Base-by-base conservation (phyloP, 2,329 filamentous ascomycete genomes). In the Trichophaea hybrida region DNA sequence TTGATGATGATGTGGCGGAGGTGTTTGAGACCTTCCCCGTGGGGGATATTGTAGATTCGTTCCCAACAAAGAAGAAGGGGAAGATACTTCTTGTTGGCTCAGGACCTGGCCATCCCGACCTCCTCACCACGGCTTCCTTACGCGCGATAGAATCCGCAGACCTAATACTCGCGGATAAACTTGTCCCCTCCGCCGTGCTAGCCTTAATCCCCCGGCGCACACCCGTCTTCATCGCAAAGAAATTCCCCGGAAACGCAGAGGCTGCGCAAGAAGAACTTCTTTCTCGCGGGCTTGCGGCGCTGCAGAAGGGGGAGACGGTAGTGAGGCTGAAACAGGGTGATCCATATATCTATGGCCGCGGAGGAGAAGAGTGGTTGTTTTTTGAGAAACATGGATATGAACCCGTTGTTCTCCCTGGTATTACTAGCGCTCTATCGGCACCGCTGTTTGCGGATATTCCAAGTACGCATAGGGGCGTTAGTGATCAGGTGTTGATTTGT, bases 161-260 rank as follows among this genome's bases (percentile, higher is more conserved):
- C 70, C 73, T 93, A n/a, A 79, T 93, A 61, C 80, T 93, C 4
- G 87, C 86, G 46, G 87, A 93, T 74, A 93, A 93, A 73, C 83
- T 93, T 52, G 86, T 93, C 2, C 88, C 93, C 0, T 78, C 87
- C 0, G 82, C 85, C 6, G 88, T 98, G 2, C 77, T 98, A 7
- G 87, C 91, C 65, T 80, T 98, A 13, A 86, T 97, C 59, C 93
- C 93, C 1, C 87, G 93, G 38, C 82, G 91, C 57, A 94, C 90
- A 6, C 84, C 85, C 7, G 84, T 97, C 10, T 83, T 88, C 68
- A 98, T 98, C 68, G 91, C 93, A 4, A 85, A 90, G 69, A 98
- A 98, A 72, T 98, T 98, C 73, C 93, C 93, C 0, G 93, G 93
- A 24, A 97, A 98, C 72, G 93, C 93, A 44, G 93, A 98, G 68